phyloP scores from a whole-genome alignment of 139 green algal genomes.

The Gonium pectorale region DNA sequence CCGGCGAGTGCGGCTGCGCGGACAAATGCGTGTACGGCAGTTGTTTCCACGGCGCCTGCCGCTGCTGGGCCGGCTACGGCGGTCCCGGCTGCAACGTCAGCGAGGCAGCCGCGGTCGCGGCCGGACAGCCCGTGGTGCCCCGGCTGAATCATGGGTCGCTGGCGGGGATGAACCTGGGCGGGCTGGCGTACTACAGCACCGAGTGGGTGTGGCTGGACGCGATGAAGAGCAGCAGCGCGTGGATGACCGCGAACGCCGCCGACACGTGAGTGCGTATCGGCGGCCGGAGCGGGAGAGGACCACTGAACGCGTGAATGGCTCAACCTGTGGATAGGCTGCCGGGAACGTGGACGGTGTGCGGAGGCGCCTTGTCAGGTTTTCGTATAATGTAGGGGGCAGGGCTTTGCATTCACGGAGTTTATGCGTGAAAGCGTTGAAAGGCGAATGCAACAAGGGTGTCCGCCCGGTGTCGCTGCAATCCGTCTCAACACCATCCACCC shows the following conservation, averaged over 20 bases:
- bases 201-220: slow-evolving; percentile 48
- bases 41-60: slow-evolving; percentile 43
- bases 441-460: too few relatives aligned
- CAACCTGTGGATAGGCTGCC: too few relatives aligned
- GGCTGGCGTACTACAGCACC: slow-evolving; percentile 17
- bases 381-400: too few relatives aligned
- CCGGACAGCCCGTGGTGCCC: not conserved
- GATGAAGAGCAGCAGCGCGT: slow-evolving; percentile 43
- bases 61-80: slow-evolving; percentile 46
- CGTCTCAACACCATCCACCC: too few relatives aligned
- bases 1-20: slow-evolving; percentile 44
- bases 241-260: slow-evolving; percentile 28
- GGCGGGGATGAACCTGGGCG: slow-evolving; percentile 27
- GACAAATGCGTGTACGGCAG: slow-evolving; percentile 35
- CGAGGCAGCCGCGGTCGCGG: not conserved
- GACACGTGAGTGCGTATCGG: slow-evolving; percentile 43
- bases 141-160: slow-evolving; percentile 34
- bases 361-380: too few relatives aligned
- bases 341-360: too few relatives aligned
- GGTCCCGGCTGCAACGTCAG: not conserved
- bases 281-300: too few relatives aligned
- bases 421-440: too few relatives aligned
- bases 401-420: too few relatives aligned
- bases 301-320: too few relatives aligned
- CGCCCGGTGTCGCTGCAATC: too few relatives aligned